Base-by-base conservation (phyloP, 176 grass and related monocot species). In the Neostapfia colusana region DNA sequence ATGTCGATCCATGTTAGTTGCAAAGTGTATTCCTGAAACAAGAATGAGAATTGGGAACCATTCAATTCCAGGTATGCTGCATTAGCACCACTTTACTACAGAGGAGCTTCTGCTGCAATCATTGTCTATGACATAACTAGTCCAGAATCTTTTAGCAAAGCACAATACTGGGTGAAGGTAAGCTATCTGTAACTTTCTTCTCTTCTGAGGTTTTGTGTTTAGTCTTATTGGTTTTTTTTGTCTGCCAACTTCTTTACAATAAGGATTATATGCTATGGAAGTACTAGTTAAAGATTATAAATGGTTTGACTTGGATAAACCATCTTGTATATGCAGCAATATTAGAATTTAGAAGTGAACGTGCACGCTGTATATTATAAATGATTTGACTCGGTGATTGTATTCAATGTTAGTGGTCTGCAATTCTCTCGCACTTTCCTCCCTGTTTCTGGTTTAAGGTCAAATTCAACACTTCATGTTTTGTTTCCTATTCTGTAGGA, bases 151-250 rank as follows among this genome's bases (percentile, higher is more conserved):
- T 98, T 98, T 76, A 92, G 62, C 73, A 98, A 98, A 94, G 95
- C 95, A 58, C 87, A 98, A 69, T 98, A 94, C 51, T 98, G 91
- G 95, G 91, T 98, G 68, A 94, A 98, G 95, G 91, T 98, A 63
- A 42, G 15, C 51, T 60, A 61, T n/a, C 4, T 20, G 24, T 23
- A 87, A 53, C n/a, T 35, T 23, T 61, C 2, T 78, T 54, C 36
- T 61, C 7, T 78, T 68, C 31, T 73, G 23, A 50, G 48, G 46
- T 86, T 5, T 73, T 60, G 16, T 27, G 53, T 7, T 74, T 27
- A 34, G n/a, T 49, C 60, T 53, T 49, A 18, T 11, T 25, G 20
- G 16, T n/a, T 13, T 53, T 77, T 21, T 59, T 11, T 41, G 3
- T 62, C 11, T 58, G 41, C 53, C n/a, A 45, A 14, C 12, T 15